Percentiles rank a stretch among this genome's conserved stretches.
Conservation (phyloP, 2,329 filamentous ascomycete genomes). For the Fusarium pseudocircinatum region DNA sequence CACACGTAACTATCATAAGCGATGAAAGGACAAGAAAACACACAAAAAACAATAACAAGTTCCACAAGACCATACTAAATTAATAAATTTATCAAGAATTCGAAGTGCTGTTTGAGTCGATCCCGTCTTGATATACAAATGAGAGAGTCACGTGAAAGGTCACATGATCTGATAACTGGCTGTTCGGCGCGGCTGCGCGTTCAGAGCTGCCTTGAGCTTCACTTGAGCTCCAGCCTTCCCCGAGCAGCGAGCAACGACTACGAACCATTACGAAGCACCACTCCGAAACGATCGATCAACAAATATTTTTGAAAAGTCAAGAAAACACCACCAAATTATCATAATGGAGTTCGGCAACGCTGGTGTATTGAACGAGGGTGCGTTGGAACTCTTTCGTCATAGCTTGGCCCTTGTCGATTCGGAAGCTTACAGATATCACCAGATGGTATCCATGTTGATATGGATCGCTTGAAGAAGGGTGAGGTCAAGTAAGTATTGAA, state of each 20-base stretch:
- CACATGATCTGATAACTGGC: constrained; percentile 26
- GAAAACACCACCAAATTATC: background rate
- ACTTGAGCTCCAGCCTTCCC: constrained; percentile 50
- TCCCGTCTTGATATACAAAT: background rate
- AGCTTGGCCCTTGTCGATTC: constrained; percentile 22
- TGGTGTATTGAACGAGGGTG: constrained; percentile 72
- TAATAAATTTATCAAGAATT: background rate
- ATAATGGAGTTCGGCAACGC: constrained; percentile 71
- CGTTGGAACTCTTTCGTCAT: constrained; percentile 40
- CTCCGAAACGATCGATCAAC: constrained; percentile 7
- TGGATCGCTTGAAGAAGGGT: constrained; percentile 98
- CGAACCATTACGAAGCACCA: constrained; percentile 38
- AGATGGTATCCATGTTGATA: constrained; percentile 99
- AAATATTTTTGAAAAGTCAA: background rate
- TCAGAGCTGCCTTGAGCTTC: constrained; percentile 59
- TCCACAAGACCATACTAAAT: background rate
- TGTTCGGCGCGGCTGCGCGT: constrained; percentile 52
- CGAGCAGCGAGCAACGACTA: constrained; percentile 40
- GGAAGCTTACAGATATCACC: constrained; percentile 38
- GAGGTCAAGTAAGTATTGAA: constrained; percentile 87
- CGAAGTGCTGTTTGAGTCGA: background rate
- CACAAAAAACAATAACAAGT: background rate
- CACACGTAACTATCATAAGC: background rate
- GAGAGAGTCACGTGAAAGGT: constrained; percentile 24
- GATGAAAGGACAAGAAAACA: background rate